Percentiles rank a stretch among this genome's conserved stretches.
Evolutionary conservation across 2,329 filamentous ascomycete genomes (phyloP).

Genomic region (Calonectria honghensis): DNA sequence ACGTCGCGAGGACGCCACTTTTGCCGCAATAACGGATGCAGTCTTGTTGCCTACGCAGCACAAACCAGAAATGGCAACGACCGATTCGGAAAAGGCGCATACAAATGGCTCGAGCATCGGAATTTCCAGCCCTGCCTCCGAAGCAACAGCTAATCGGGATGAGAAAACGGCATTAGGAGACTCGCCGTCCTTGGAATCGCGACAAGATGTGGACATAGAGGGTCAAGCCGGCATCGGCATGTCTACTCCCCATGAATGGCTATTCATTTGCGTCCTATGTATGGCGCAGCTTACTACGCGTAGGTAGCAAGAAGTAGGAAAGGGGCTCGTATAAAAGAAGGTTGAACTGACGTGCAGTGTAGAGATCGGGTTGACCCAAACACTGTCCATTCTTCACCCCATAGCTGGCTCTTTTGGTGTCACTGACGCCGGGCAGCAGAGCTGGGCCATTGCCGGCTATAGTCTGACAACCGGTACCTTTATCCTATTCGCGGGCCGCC

Average conservation of each 20-base stretch:
- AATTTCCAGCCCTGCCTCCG: background rate
- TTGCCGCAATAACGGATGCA: background rate
- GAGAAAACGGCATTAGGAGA: no score
- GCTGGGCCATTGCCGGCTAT: constrained; percentile 66
- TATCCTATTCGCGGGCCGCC: constrained; percentile 70
- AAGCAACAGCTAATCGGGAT: background rate
- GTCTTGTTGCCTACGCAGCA: background rate
- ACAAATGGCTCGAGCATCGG: background rate
- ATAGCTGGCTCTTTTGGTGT: constrained; percentile 37
- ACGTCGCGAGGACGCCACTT: background rate
- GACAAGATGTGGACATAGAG: background rate
- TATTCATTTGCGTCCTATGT: constrained; percentile 1
- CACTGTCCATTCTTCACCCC: constrained; percentile 3
- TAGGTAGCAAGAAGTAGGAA: background rate
- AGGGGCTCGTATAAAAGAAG: background rate
- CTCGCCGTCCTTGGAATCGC: background rate
- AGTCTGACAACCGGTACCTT: constrained; percentile 72
- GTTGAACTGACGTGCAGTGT: background rate
- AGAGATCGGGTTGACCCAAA: constrained; percentile 3
- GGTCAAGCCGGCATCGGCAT: background rate
- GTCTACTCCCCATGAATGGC: background rate
- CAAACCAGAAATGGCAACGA: background rate
- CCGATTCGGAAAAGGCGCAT: background rate
- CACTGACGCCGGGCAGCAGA: constrained; percentile 26
- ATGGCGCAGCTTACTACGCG: constrained; percentile 14